Evolutionary conservation across 441 rosid species (phyloP), one percentile per base, ranked within the genome.

Genomic region (Cnidoscolus chayamansa): DNA sequence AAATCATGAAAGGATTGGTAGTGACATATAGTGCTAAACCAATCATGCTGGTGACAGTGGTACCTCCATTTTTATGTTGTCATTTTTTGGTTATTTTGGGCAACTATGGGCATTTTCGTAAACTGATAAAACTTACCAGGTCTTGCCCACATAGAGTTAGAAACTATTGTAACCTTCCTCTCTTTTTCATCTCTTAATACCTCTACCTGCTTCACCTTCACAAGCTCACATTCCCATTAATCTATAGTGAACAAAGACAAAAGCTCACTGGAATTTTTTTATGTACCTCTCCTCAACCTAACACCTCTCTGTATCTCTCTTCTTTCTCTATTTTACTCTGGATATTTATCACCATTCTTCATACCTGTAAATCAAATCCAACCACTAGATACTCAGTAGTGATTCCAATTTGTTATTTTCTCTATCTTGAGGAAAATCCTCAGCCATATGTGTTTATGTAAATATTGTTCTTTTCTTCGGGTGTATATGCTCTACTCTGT

Each of bases 141-240:
- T 35, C 50, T 55, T 53, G 37, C 48, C 68, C 19, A n/a, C 37
- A 30, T 17, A 64, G 73, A 68, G 75, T 64, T 61, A 68, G 5
- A 77, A 62, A 7, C 72, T 70, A 82, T 68, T 16, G 25, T 70
- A n/a, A 65, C 1, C 16, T 75, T 71, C 12, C 66, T 74, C 47
- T 51, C 73, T 70, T 73, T 54, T 40, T 4, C 4, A 4, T 40
- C 45, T 40, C 45, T 40, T 17, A 63, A 65, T 37, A n/a, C 7
- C 65, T 63, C 51, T 67, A 53, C 74, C 65, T 47, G 20, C 74
- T 73, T 40, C 45, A 40, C 45, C 45, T 40, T 87, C 93, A 88
- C 86, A 84, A 84, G 89, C 78, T 74, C 68, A 74, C 82, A 50
- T 81, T 85, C 80, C 80, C 76, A 68, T 77, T 78, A 62, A 73